These are phyloP conservation scores for Lodderomyces elongisporus DNA, from an alignment of 1,139 yeast species.

Conservation along the genomic window DNA sequence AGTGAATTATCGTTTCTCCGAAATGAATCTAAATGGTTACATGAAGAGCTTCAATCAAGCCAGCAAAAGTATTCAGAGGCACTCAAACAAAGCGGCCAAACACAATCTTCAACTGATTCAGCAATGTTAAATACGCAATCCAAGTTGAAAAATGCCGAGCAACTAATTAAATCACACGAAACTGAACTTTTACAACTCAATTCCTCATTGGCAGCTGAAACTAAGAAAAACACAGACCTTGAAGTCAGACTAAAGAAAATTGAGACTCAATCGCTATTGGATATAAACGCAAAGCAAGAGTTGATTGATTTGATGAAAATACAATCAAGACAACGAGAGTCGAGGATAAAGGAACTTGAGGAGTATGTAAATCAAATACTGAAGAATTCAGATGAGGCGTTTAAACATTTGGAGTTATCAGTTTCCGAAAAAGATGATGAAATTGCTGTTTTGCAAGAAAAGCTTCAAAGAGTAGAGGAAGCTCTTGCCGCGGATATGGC, in stretches of 20 bases:
- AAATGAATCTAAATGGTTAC: conserved; percentile 46
- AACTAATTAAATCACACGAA: conserved; percentile 17
- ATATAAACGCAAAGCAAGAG: conserved; percentile 61
- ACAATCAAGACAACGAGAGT: conserved; percentile 42
- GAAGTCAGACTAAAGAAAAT: conserved; percentile 22
- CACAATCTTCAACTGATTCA: conserved; percentile 26
- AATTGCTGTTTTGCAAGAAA: conserved; percentile 30
- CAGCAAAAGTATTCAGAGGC: conserved; percentile 37
- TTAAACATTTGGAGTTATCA: conserved; percentile 19
- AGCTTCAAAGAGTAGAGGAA: conserved; percentile 36
- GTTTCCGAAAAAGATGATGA: conserved; percentile 31
- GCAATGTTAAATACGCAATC: conserved; percentile 16
- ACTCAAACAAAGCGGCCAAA: conserved; percentile 37
- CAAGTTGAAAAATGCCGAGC: conserved; percentile 22
- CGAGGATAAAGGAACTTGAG: conserved; percentile 48
- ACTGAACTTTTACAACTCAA: conserved; percentile 16
- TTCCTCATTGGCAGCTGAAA: conserved; percentile 40
- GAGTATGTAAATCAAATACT: conserved; percentile 38
- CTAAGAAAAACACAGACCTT: conserved; percentile 32
- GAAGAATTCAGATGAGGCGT: conserved; percentile 28
- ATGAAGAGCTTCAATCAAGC: conserved; percentile 37
- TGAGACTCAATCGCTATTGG: conserved; percentile 51
- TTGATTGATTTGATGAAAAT: conserved; percentile 54
- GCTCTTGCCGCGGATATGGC: conserved; percentile 30
- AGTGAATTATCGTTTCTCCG: conserved; percentile 32